A percentile compares a stretch with the other conserved stretches of the same genome.
These are phyloP conservation scores for Chlamydomonas sphaeroides DNA, from an alignment of 139 green algal genomes.

Conservation along the genomic window DNA sequence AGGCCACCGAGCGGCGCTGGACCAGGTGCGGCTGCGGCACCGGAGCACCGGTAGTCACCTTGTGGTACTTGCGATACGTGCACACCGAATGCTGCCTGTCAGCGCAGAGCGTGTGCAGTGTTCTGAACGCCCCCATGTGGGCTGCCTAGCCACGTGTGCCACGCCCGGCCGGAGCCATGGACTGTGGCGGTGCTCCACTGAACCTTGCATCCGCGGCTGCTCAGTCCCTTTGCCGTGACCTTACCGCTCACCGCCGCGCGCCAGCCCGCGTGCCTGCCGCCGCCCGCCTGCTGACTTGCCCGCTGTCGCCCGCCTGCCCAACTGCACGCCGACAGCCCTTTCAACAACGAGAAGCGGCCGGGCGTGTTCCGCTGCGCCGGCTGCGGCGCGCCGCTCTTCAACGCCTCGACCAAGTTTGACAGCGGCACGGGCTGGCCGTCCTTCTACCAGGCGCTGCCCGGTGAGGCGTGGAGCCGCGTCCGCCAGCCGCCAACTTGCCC, in stretches of 20 bases:
- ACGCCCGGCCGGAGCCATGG: too few relatives aligned
- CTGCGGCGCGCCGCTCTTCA: slow-evolving; percentile 77
- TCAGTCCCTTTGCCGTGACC: too few relatives aligned
- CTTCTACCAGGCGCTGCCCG: slow-evolving; percentile 77
- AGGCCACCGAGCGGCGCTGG: slow-evolving; percentile 69
- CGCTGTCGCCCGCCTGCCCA: not conserved
- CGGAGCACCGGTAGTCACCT: too few relatives aligned
- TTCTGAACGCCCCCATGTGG: too few relatives aligned
- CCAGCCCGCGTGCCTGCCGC: not conserved
- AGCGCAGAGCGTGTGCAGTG: too few relatives aligned
- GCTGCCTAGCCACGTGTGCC: too few relatives aligned
- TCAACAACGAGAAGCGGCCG: slow-evolving; percentile 80
- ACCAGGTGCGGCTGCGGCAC: slow-evolving; percentile 43
- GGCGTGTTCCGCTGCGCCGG: slow-evolving; percentile 73
- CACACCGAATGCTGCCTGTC: too few relatives aligned
- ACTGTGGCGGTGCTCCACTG: too few relatives aligned
- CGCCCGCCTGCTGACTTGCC: not conserved
- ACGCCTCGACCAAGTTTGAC: slow-evolving; percentile 79
- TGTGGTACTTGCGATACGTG: too few relatives aligned
- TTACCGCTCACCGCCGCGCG: too few relatives aligned
- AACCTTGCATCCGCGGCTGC: too few relatives aligned
- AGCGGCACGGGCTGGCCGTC: slow-evolving; percentile 71
- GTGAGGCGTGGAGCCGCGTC: slow-evolving; percentile 51
- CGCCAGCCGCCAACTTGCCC: too few relatives aligned
- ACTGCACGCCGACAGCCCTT: not conserved